Evolutionary conservation across 257 asterid species (phyloP), one percentile per base, ranked within the genome.

Genomic region (Nicotiana otophora): DNA sequence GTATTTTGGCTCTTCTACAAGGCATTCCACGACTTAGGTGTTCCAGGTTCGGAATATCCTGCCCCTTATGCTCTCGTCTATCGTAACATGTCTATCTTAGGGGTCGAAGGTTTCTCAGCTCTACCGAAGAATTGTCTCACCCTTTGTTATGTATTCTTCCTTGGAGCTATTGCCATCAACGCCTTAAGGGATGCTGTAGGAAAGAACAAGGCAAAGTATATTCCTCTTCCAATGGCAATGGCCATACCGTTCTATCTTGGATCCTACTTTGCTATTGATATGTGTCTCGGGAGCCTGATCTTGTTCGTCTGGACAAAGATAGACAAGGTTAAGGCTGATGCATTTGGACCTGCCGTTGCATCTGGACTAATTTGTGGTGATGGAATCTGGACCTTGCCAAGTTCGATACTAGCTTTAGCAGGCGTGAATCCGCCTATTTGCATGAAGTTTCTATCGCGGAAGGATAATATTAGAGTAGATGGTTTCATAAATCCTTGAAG

Each of bases 211-310:
- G 83, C 89, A 0, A 81, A 87, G 90, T 93, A 85, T 61, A 84
- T 93, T 39, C 96, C 96, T 3, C 81, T 91, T 51, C 97, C 97
- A 4, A 91, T 93, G 94, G 95, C 95, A 4, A 92, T 92, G 97
- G 97, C 97, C 0, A 90, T 91, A 54, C 96, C 97, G 0, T 91
- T 91, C 82, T 91, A 89, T 55, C 51, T 90, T 64, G 97, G 97
- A 4, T 82, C 93, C 2, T 87, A 91, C 51, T 90, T 92, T 15
- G 86, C 92, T 17, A 86, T 92, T 19, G 97, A 92, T 48, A 92
- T 92, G 97, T 92, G 93, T 58, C 53, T 93, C 48, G 97, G 97
- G 1, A 90, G 92, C 81, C 65, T 93, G 81, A 89, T 91, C 16
- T 86, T 93, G 4, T 91, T 76, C 54, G 62, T 91, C 10, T 93